Base-by-base conservation (phyloP, 2,329 filamentous ascomycete species). In the Corynespora cassiicola region DNA sequence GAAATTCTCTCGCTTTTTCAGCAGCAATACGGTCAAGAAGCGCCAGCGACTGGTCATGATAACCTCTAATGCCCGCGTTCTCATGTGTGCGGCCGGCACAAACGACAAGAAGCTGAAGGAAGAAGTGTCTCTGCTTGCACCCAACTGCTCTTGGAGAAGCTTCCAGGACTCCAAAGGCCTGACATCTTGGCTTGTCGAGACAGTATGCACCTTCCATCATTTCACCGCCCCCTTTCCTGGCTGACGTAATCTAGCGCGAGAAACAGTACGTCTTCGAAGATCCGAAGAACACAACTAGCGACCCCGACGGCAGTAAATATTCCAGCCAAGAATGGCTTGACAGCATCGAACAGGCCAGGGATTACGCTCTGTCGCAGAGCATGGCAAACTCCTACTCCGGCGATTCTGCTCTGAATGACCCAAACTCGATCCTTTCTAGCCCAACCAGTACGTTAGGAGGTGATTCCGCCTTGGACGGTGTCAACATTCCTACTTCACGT, bases 101-200 rank as follows among this genome's bases (percentile, higher is more conserved):
- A 94, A 96, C 50, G 92, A 97, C 64, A 99, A 99, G 73, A 91
- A 94, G 67, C 81, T 90, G 15, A 99, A 99, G 66, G 81, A 89
- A 57, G 94, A 99, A 54, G 82, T 99, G 22, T 89, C 88, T n/a
- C 76, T 99, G 17, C 74, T 95, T 14, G 78, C 80, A 2, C 75
- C 86, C 2, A 90, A 89, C 36, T 89, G 85, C 53, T 75, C 81
- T 17, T 97, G 89, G 84, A 86, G 82, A 63, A 90, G 79, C 35
- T 88, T 88, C 54, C 80, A 85, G 29, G 94, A 96, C 68, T 77
- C 83, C n/a, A 96, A 95, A 69, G 91, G 90, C 17, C 80, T 92
- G 70, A 86, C 85, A 18, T 85, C 88, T 42, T 97, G 90, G 89
- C 86, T 86, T 69, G 86, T 97, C 35, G 90, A 97, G 74, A 95